Evolutionary conservation across 495 filamentous ascomycete species (phyloP), one percentile per base, ranked within the genome.

Genomic region (Usnea hakonensis): DNA sequence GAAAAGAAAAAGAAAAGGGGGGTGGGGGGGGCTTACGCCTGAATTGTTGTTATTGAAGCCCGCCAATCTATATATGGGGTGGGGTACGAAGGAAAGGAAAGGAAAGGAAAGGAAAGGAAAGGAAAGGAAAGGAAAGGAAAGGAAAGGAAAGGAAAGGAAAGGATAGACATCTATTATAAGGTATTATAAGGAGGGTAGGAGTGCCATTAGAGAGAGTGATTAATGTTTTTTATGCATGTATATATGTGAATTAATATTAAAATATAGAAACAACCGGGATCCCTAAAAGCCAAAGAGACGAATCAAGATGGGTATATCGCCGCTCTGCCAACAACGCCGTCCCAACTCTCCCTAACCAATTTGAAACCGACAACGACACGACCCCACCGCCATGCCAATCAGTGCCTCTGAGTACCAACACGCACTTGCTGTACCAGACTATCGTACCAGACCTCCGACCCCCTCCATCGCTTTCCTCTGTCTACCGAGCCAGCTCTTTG

Each of bases 401-500:
- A 50, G 4, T 30, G 30, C 26, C 23, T 28, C 26, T 17, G 26
- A 46, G 43, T 10, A n/a, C n/a, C 21, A 26, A 9, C 21, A 50
- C 26, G 14, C 23, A 23, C 26, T 36, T 26, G 6, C 5, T 30
- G 5, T 0, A 2, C 23, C 13, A 21, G 17, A 37, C 21, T 60
- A 66, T 19, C 64, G 57, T 36, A 60, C 48, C 46, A 66, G 54
- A 21, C 64, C 64, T 32, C 50, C 56, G 2, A 62, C 55, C 17
- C 68, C 79, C 72, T 85, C 85, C 65, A 92, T 84, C 68, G 84
- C 77, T 71, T 81, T 86, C 73, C 92, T 80, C 78, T 97, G 93
- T 76, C 88, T 92, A 56, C 90, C 90, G 44, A 97, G 74, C 91
- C 91, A 97, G 69, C 91, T 93, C 72, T 83, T 87, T 37, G 90